Conservation (phyloP, 176 grass and related monocot genomes). For the Oryza rufipogon region DNA sequence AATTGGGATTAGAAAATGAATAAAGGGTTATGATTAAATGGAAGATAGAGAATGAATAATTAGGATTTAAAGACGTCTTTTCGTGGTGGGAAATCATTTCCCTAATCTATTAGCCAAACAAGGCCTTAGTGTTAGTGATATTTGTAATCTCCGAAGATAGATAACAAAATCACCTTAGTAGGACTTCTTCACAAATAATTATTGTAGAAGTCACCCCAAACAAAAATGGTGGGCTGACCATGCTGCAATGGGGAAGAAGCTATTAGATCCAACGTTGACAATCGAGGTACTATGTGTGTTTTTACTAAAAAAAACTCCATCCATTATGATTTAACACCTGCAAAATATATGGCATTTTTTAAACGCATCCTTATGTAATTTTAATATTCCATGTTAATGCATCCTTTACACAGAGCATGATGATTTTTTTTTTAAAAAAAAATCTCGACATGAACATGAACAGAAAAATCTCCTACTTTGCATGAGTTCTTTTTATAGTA, state of each 20-base stretch:
- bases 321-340: not conserved
- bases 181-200: not conserved
- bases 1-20: no score
- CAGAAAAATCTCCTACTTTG: not conserved
- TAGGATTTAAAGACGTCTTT: no score
- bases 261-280: not conserved
- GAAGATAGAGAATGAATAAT: no score
- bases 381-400: no score
- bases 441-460: not conserved
- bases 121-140: no score
- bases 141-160: not conserved
- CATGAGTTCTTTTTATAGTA: not conserved
- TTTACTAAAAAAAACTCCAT: not conserved
- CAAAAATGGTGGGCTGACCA: not conserved
- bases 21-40: no score
- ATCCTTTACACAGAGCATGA: no score
- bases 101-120: no score
- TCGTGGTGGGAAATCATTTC: no score
- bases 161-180: not conserved
- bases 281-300: not conserved
- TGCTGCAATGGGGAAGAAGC: not conserved
- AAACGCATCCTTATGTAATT: not conserved
- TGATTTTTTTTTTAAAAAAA: no score
- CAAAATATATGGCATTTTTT: not conserved
- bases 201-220: not conserved